phyloP scores from a whole-genome alignment of 2,329 filamentous ascomycete genomes.

The Beauveria brongniartii region DNA sequence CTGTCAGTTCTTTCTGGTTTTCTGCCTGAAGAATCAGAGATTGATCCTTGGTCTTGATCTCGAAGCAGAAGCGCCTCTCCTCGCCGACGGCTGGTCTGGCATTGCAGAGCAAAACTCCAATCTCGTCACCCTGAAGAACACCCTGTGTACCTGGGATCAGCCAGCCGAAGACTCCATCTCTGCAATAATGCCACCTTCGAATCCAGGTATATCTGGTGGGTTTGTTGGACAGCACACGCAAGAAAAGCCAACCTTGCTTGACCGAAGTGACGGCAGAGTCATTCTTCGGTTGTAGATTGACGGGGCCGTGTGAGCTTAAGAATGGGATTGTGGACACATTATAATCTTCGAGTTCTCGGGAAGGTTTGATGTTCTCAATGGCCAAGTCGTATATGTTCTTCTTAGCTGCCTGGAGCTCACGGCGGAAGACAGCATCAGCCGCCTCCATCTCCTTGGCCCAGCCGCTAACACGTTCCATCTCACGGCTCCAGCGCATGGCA shows the following conservation, averaged over 20 bases:
- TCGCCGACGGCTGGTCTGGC: slow-evolving; percentile 86
- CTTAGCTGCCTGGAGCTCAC: slow-evolving; percentile 70
- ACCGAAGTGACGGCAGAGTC: slow-evolving; percentile 50
- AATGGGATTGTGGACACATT: slow-evolving; percentile 84
- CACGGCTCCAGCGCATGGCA: slow-evolving; percentile 60
- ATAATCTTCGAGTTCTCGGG: slow-evolving; percentile 89
- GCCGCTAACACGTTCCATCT: slow-evolving; percentile 85
- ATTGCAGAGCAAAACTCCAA: slow-evolving; percentile 88
- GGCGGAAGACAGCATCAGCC: slow-evolving; percentile 73
- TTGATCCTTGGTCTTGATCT: slow-evolving; percentile 95
- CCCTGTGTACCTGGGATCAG: slow-evolving; percentile 76
- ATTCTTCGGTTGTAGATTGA: slow-evolving; percentile 50
- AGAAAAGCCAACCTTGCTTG: slow-evolving; percentile 92
- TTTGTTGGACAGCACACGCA: slow-evolving; percentile 76
- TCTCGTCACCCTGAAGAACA: slow-evolving; percentile 92
- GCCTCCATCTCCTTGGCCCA: slow-evolving; percentile 94
- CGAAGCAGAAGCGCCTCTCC: slow-evolving; percentile 93
- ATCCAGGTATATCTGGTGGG: slow-evolving; percentile 86
- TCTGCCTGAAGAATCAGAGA: slow-evolving; percentile 87
- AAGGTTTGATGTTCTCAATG: slow-evolving; percentile 64
- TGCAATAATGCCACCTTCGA: slow-evolving; percentile 90
- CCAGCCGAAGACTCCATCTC: slow-evolving; percentile 93
- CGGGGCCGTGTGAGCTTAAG: slow-evolving; percentile 61
- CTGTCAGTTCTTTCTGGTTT: slow-evolving; percentile 82
- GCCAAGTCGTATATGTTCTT: slow-evolving; percentile 76